phyloP scores from a whole-genome alignment of 805 yeast genomes.

The Candida maris region DNA sequence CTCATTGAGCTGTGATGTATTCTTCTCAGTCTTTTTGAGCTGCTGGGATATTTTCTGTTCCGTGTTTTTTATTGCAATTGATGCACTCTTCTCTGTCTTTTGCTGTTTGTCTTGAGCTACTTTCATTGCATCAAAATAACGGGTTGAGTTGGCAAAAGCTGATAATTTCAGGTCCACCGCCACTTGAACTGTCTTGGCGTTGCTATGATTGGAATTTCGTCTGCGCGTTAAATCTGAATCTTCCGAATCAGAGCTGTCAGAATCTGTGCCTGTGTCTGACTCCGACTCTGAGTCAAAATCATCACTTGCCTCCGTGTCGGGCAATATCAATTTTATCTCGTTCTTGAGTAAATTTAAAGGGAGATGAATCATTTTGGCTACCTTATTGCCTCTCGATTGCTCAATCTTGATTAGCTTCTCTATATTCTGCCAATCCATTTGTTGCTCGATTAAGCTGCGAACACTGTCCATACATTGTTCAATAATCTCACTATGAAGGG shows the following conservation, averaged over 20 bases:
- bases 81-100: conserved; percentile 75
- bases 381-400: conserved; percentile 56
- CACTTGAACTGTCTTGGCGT: conserved; percentile 39
- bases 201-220: too few species aligned
- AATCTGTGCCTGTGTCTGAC: conserved; percentile 29
- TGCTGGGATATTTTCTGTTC: conserved; percentile 74
- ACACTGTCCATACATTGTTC: conserved; percentile 70
- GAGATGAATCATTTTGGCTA: conserved; percentile 58
- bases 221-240: conserved; percentile 2
- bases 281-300: conserved; percentile 37
- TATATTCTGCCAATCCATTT: conserved; percentile 92
- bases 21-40: conserved; percentile 57
- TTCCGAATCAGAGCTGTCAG: conserved; percentile 31
- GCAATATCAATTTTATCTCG: conserved; percentile 56
- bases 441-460: conserved; percentile 65
- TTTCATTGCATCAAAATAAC: conserved; percentile 74
- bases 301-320: conserved; percentile 35
- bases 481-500: conserved; percentile 63
- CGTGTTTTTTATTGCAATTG: conserved; percentile 76
- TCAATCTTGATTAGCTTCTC: conserved; percentile 71
- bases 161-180: conserved; percentile 66
- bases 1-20: conserved; percentile 44
- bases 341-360: conserved; percentile 72
- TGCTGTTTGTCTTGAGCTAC: conserved; percentile 72
- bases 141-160: conserved; percentile 85